Conservation (phyloP, 306 rosid genomes). For the Biancaea sappan region DNA sequence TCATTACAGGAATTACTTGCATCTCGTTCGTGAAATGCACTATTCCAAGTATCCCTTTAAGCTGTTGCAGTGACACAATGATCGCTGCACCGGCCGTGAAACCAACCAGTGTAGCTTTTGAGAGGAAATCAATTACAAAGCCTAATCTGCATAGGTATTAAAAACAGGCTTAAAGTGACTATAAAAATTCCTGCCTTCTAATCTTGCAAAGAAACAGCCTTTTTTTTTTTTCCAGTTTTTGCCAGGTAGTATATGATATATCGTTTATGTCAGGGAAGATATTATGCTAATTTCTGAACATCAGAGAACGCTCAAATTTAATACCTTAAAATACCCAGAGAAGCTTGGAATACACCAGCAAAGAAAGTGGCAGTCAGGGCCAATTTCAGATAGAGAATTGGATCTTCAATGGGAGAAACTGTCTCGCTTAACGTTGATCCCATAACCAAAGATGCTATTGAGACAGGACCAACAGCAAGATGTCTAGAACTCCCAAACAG, state of each 20-base stretch:
- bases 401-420: slow-evolving; percentile 58
- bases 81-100: slow-evolving; percentile 97
- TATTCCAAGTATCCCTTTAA: slow-evolving; percentile 93
- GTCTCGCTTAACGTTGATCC: slow-evolving; percentile 90
- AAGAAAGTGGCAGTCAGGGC: slow-evolving; percentile 93
- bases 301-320: neutral
- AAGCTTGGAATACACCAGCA: slow-evolving; percentile 87
- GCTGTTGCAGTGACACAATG: slow-evolving; percentile 84
- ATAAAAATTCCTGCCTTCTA: neutral
- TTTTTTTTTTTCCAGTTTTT: too few species aligned
- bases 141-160: slow-evolving; percentile 61
- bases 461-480: slow-evolving; percentile 93
- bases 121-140: slow-evolving; percentile 86
- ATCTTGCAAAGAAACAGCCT: neutral
- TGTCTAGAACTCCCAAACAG: slow-evolving; percentile 91
- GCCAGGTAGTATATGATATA: neutral
- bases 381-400: slow-evolving; percentile 70
- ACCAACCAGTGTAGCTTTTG: slow-evolving; percentile 89
- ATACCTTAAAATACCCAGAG: slow-evolving; percentile 86
- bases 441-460: slow-evolving; percentile 96
- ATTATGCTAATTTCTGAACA: neutral
- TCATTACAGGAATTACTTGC: slow-evolving; percentile 76
- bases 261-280: neutral
- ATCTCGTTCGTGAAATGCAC: slow-evolving; percentile 77
- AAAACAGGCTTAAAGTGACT: neutral